Conservation (phyloP, 2,329 filamentous ascomycete species). For the Xylaria digitata region DNA sequence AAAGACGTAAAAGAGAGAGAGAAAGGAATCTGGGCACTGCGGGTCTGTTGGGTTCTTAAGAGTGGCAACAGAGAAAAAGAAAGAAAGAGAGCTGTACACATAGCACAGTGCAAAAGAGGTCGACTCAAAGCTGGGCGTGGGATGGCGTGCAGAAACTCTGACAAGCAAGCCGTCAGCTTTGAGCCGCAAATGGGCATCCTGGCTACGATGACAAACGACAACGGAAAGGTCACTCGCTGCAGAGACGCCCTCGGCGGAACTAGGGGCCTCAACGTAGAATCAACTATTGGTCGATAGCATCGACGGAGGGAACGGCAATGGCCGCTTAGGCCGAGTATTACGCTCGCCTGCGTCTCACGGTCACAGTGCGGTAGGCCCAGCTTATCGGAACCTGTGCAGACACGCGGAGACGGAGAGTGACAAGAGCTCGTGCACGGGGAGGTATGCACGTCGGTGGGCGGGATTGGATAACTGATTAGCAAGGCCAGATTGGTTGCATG, state of each 20-base stretch:
- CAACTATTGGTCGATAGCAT: conserved; percentile 31
- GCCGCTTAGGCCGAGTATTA: conserved; percentile 41
- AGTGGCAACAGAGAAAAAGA: conserved; percentile 32
- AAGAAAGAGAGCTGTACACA: conserved; percentile 23
- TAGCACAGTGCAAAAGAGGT: conserved; percentile 39
- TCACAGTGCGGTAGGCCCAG: conserved; percentile 50
- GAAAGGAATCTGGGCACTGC: conserved; percentile 38
- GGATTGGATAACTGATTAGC: conserved; percentile 31
- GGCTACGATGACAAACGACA: conserved; percentile 18
- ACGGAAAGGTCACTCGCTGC: conserved; percentile 14
- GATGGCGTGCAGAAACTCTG: conserved; percentile 37
- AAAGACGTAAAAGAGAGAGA: conserved; percentile 39
- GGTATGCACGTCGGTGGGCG: conserved; percentile 33
- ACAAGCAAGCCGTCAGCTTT: conserved; percentile 36
- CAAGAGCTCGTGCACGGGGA: conserved; percentile 42
- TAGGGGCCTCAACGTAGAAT: conserved; percentile 24
- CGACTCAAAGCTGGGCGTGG: conserved; percentile 31
- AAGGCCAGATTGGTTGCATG: conserved; percentile 24
- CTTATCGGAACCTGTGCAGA: conserved; percentile 41
- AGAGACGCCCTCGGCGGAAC: conserved; percentile 15
- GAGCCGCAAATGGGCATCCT: conserved; percentile 35
- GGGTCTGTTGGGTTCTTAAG: conserved; percentile 39
- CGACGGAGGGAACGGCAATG: conserved; percentile 39
- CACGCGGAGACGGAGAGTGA: conserved; percentile 34
- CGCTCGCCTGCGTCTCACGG: conserved; percentile 39